These are phyloP conservation scores for Lentinula aciculospora DNA, from an alignment of 768 basidiomycete species.

Conservation along the genomic window DNA sequence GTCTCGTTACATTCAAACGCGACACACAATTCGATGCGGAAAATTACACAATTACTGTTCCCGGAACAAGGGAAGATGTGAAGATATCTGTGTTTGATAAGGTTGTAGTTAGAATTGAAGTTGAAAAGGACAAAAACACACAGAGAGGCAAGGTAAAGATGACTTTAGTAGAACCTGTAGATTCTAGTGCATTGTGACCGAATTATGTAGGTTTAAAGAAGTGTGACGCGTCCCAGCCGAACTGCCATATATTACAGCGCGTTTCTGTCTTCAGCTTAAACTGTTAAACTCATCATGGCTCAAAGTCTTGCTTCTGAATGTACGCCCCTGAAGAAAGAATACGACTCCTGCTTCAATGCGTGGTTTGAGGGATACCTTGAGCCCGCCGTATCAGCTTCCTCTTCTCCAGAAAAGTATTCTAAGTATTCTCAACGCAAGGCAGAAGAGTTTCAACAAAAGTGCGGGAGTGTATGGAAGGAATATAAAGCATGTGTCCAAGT, in stretches of 20 bases:
- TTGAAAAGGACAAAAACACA: conserved; percentile 94
- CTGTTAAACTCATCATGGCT: conserved; percentile 44
- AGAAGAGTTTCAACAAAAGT: conserved; percentile 81
- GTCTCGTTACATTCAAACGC: conserved; percentile 89
- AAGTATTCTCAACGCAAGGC: conserved; percentile 74
- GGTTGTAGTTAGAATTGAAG: conserved; percentile 82
- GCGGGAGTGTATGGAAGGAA: conserved; percentile 75
- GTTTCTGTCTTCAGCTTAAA: background rate
- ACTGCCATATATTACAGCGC: background rate
- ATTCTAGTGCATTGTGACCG: conserved; percentile 38
- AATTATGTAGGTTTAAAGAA: background rate
- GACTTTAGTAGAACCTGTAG: conserved; percentile 64
- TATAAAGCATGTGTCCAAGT: conserved; percentile 87
- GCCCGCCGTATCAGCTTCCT: conserved; percentile 51
- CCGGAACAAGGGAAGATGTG: conserved; percentile 37
- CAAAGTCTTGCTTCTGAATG: conserved; percentile 79
- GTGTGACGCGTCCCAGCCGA: conserved; percentile 1
- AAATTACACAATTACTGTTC: conserved; percentile 77
- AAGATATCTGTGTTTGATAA: conserved; percentile 90
- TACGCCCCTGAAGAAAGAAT: conserved; percentile 83
- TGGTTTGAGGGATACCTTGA: conserved; percentile 98
- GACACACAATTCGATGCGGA: conserved; percentile 89
- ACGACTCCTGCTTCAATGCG: conserved; percentile 93
- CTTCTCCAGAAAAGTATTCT: conserved; percentile 38
- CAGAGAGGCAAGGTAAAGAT: conserved; percentile 87